Base-by-base conservation (phyloP, 306 rosid species). In the Trifolium pratense region DNA sequence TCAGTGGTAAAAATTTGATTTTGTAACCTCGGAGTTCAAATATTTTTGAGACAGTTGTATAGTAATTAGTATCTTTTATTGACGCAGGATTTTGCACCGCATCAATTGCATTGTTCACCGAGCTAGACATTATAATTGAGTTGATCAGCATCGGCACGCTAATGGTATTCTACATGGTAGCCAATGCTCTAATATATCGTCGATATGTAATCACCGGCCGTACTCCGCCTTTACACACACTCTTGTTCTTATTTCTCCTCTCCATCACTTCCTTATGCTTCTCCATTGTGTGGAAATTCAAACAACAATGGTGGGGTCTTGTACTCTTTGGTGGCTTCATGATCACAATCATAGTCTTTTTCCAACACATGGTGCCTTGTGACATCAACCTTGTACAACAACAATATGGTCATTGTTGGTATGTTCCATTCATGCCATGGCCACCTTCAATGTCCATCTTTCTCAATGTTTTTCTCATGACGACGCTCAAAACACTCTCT, bases 401-500 rank as follows among this genome's bases (percentile, higher is more conserved):
- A 31, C 34, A 32, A 29, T 14, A 81, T 73, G 65, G 42, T 29
- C 39, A 29, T 29, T 15, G 65, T 18, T 93, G 98, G 98, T 81
- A 79, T 26, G 92, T 93, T 45, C 98, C 97, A 0, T 82, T 84
- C 67, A 93, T 93, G 98, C 98, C 98, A 5, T 94, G 97, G 98
- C 96, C 96, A 26, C 86, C 98, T 2, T 80, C 91, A 3, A 59
- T 88, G 17, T 91, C 98, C 23, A 85, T 94, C 49, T 88, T 84
- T 80, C 96, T 94, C 2, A 94, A 91, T 74, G 81, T 89, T 18
- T 94, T 91, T 73, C 96, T 91, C 56, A 86, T 91, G 88, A 81
- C 91, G 5, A 86, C 87, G 0, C 77, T 94, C n/a, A 89, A 85
- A 51, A 20, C 58, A 11, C 34, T 83, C 25, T 79, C 98, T 34